phyloP scores from a whole-genome alignment of 345 rosid species.

The Brassica cretica region DNA sequence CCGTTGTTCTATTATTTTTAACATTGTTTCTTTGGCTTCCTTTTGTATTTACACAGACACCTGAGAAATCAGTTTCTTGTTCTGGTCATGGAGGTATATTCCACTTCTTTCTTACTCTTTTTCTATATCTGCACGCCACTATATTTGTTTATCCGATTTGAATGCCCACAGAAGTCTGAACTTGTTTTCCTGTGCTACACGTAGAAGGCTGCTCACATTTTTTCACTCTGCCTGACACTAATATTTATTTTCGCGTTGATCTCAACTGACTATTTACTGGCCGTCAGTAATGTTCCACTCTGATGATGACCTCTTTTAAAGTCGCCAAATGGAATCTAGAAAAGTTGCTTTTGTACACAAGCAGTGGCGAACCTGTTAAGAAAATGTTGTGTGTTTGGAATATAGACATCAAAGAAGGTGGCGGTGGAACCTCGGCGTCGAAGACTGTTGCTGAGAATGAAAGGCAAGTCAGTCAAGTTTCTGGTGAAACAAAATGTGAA shows the following conservation, averaged over 20 bases:
- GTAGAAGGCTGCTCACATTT: slow-evolving; percentile 2
- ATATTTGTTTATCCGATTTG: neutral
- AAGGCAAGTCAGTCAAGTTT: slow-evolving; percentile 42
- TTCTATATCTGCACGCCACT: neutral
- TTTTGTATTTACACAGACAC: slow-evolving; percentile 25
- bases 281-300: neutral
- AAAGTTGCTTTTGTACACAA: slow-evolving; percentile 15
- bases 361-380: slow-evolving; percentile 5
- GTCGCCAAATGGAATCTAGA: slow-evolving; percentile 16
- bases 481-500: slow-evolving; percentile 43
- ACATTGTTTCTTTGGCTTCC: slow-evolving; percentile 21
- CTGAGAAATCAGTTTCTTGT: slow-evolving; percentile 35
- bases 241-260: slow-evolving; percentile 4
- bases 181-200: slow-evolving; percentile 11
- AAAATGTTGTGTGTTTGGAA: neutral
- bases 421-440: slow-evolving; percentile 39
- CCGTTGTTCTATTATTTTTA: slow-evolving; percentile 14
- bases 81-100: slow-evolving; percentile 38
- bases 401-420: slow-evolving; percentile 28
- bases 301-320: slow-evolving; percentile 6
- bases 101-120: slow-evolving; percentile 17
- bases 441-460: slow-evolving; percentile 54
- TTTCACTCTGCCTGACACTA: slow-evolving; percentile 16
- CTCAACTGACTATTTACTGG: slow-evolving; percentile 8
- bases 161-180: slow-evolving; percentile 4